Conservation (phyloP, 2,329 filamentous ascomycete species). For the Ophiognomonia clavigignenti-juglandacearum region DNA sequence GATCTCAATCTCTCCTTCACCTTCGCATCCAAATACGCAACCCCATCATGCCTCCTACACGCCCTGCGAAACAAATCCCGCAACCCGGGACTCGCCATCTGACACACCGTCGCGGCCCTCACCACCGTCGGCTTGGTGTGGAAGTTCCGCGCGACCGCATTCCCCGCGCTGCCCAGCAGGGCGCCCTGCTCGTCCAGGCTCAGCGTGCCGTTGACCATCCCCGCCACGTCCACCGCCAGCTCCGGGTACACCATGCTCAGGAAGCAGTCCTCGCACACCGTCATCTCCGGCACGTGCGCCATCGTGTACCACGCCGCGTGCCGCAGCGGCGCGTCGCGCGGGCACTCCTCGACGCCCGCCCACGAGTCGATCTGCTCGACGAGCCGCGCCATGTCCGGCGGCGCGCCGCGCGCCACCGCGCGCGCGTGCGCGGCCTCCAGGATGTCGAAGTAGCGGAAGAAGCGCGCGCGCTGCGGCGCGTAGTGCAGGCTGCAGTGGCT, state of each 20-base stretch:
- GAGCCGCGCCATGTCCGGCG: constrained; percentile 57
- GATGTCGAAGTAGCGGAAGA: constrained; percentile 55
- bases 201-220: constrained; percentile 23
- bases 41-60: constrained; percentile 57
- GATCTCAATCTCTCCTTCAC: constrained; percentile 52
- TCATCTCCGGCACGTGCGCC: constrained; percentile 68
- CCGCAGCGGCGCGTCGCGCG: constrained; percentile 55
- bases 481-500: constrained; percentile 67
- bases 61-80: constrained; percentile 65
- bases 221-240: constrained; percentile 40
- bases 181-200: not conserved
- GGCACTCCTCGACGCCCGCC: constrained; percentile 57
- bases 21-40: constrained; percentile 54
- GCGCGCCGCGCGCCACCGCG: constrained; percentile 37
- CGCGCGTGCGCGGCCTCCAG: constrained; percentile 53
- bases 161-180: not conserved
- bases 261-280: constrained; percentile 84
- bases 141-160: constrained; percentile 57
- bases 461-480: constrained; percentile 44
- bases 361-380: constrained; percentile 59
- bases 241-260: constrained; percentile 72
- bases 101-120: constrained; percentile 54
- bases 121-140: constrained; percentile 55
- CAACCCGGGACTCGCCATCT: constrained; percentile 80
- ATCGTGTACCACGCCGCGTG: constrained; percentile 73